Evolutionary conservation across 257 asterid genomes (phyloP).

Genomic region (Coffea eugenioides): DNA sequence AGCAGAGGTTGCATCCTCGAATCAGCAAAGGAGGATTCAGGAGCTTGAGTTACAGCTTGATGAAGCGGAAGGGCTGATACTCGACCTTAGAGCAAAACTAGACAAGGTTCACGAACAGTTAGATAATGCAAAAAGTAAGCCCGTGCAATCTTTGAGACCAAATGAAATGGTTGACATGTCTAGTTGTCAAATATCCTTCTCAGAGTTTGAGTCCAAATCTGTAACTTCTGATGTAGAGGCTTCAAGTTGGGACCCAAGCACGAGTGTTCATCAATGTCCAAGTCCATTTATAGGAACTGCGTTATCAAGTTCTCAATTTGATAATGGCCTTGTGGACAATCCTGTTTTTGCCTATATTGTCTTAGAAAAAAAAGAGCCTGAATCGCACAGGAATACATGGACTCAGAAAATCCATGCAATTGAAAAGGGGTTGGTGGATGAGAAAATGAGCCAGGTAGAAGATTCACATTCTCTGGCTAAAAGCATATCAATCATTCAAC

Average conservation of each 20-base stretch:
- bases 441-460: slow-evolving; percentile 21
- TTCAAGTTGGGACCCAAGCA: slow-evolving; percentile 3
- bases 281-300: slow-evolving; percentile 16
- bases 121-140: slow-evolving; percentile 33
- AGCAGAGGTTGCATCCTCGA: slow-evolving; percentile 38
- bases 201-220: slow-evolving; percentile 23
- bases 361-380: slow-evolving; percentile 21
- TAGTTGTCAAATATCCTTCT: slow-evolving; percentile 17
- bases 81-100: slow-evolving; percentile 69
- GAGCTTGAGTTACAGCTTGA: slow-evolving; percentile 75
- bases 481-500: slow-evolving; percentile 10
- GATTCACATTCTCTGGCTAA: slow-evolving; percentile 17
- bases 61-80: slow-evolving; percentile 76
- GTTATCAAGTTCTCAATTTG: slow-evolving; percentile 11
- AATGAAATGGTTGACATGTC: slow-evolving; percentile 22
- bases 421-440: slow-evolving; percentile 30
- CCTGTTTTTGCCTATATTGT: slow-evolving; percentile 24
- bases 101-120: slow-evolving; percentile 42
- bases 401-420: slow-evolving; percentile 23
- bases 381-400: slow-evolving; percentile 29
- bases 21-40: slow-evolving; percentile 41
- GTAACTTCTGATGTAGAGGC: slow-evolving; percentile 15
- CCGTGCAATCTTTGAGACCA: slow-evolving; percentile 13
- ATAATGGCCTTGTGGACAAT: slow-evolving; percentile 21
- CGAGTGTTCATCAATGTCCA: slow-evolving; percentile 9